Percentiles rank a stretch among this genome's conserved stretches.
These are phyloP conservation scores for Stenocarpella maydis DNA, from an alignment of 2,329 filamentous ascomycete species.

Conservation along the genomic window DNA sequence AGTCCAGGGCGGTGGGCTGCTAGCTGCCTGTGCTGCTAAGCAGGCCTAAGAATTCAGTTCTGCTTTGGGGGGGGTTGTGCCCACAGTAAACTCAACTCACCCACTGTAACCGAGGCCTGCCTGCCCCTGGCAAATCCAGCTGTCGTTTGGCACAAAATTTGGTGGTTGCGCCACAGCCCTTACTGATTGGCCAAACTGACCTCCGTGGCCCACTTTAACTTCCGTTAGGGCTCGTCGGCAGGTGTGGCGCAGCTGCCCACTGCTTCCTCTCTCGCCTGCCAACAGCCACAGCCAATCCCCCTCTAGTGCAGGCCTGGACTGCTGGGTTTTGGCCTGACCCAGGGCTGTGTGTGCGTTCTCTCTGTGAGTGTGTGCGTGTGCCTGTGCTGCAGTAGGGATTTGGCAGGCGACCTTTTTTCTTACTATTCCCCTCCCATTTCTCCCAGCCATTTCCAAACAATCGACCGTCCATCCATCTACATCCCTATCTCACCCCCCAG, in stretches of 20 bases:
- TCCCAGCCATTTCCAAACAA: slow-evolving; percentile 37
- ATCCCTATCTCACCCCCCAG: slow-evolving; percentile 42
- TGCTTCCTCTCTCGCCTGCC: background rate
- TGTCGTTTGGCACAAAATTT: background rate
- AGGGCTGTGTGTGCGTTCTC: background rate
- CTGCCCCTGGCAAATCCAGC: background rate
- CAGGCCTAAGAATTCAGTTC: too few relatives aligned
- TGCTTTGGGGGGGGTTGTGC: background rate
- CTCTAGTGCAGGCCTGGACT: background rate
- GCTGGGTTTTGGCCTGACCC: slow-evolving; percentile 10
- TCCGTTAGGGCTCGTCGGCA: background rate
- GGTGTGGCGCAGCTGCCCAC: slow-evolving; percentile 11
- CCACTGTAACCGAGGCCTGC: background rate
- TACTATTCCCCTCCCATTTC: slow-evolving; percentile 17
- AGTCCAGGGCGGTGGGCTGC: slow-evolving; percentile 13
- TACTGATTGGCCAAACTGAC: background rate
- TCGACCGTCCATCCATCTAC: slow-evolving; percentile 37
- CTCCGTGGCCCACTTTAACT: background rate
- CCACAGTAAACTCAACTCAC: background rate
- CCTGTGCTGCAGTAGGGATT: slow-evolving; percentile 19
- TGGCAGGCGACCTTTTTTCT: slow-evolving; percentile 25
- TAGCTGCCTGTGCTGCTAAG: slow-evolving; percentile 3
- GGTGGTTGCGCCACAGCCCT: slow-evolving; percentile 1
- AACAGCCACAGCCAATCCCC: background rate
- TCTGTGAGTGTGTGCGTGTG: too few relatives aligned